These are phyloP conservation scores for Candida buenavistaensis DNA, from an alignment of 1,139 yeast genomes.

Conservation along the genomic window DNA sequence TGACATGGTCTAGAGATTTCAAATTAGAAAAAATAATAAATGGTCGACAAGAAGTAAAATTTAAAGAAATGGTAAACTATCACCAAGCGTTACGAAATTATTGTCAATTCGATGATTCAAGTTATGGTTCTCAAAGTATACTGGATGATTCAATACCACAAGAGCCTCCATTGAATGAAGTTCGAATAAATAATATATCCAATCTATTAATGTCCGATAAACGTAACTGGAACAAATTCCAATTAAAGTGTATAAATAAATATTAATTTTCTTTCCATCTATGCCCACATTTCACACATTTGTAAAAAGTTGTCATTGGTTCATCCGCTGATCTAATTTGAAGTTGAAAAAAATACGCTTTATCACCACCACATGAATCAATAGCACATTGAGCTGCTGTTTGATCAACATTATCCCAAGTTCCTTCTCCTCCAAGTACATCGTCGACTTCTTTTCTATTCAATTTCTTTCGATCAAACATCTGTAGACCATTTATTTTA, in stretches of 20 bases:
- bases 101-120: slow-evolving; percentile 11
- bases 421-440: slow-evolving; percentile 94
- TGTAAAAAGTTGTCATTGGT: slow-evolving; percentile 96
- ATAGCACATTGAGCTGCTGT: slow-evolving; percentile 87
- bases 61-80: slow-evolving; percentile 20
- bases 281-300: slow-evolving; percentile 88
- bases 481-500: slow-evolving; percentile 77
- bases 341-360: slow-evolving; percentile 94
- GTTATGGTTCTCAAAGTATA: slow-evolving; percentile 12
- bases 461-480: slow-evolving; percentile 80
- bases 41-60: slow-evolving; percentile 26
- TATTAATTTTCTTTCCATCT: slow-evolving; percentile 93
- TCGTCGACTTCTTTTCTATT: slow-evolving; percentile 93
- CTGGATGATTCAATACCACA: slow-evolving; percentile 4
- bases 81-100: slow-evolving; percentile 14
- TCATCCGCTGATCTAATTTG: slow-evolving; percentile 92
- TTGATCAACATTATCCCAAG: slow-evolving; percentile 98
- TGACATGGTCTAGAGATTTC: slow-evolving; percentile 16
- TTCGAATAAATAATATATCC: slow-evolving; percentile 7
- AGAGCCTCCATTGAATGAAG: slow-evolving; percentile 4
- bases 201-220: slow-evolving; percentile 8
- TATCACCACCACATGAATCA: slow-evolving; percentile 80
- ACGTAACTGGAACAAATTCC: slow-evolving; percentile 12
- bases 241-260: slow-evolving; percentile 8
- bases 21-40: slow-evolving; percentile 24